Evolutionary conservation across 352 stramenopile species (phyloP).

Genomic region (Pythium myriotylum): DNA sequence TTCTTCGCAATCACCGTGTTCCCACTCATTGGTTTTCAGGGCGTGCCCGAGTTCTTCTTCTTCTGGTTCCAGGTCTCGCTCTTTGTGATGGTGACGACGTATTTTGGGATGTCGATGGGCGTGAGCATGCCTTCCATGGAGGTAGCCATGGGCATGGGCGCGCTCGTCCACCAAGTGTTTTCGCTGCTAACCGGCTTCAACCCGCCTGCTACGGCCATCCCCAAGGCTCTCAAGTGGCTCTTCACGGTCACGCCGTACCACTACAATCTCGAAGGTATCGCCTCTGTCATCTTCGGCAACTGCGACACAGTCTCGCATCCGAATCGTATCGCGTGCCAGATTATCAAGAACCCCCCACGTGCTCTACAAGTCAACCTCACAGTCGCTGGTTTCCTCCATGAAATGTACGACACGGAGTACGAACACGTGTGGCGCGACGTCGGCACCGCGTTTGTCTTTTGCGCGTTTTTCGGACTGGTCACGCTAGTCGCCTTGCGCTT

Average conservation of each 20-base stretch:
- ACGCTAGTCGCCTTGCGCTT: slow-evolving; percentile 33
- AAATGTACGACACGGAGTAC: slow-evolving; percentile 24
- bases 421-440: slow-evolving; percentile 29
- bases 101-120: slow-evolving; percentile 28
- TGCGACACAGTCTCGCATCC: slow-evolving; percentile 10
- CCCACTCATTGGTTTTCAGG: slow-evolving; percentile 36
- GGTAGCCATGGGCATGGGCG: slow-evolving; percentile 29
- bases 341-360: slow-evolving; percentile 6
- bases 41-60: no score
- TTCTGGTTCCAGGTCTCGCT: slow-evolving; percentile 32
- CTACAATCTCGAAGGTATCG: slow-evolving; percentile 26
- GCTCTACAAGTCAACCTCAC: slow-evolving; percentile 18
- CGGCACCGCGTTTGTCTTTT: slow-evolving; percentile 25
- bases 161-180: slow-evolving; percentile 63
- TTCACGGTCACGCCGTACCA: slow-evolving; percentile 46
- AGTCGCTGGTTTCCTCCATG: slow-evolving; percentile 31
- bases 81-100: slow-evolving; percentile 32
- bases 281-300: slow-evolving; percentile 26
- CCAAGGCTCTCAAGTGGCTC: slow-evolving; percentile 53
- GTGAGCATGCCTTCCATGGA: slow-evolving; percentile 31
- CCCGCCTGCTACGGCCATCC: slow-evolving; percentile 50
- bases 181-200: slow-evolving; percentile 81
- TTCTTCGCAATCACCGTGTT: slow-evolving; percentile 38
- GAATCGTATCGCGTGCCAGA: slow-evolving; percentile 30
- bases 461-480: slow-evolving; percentile 32